These are phyloP conservation scores for Turritis glabra DNA, from an alignment of 345 rosid species.

Conservation along the genomic window DNA sequence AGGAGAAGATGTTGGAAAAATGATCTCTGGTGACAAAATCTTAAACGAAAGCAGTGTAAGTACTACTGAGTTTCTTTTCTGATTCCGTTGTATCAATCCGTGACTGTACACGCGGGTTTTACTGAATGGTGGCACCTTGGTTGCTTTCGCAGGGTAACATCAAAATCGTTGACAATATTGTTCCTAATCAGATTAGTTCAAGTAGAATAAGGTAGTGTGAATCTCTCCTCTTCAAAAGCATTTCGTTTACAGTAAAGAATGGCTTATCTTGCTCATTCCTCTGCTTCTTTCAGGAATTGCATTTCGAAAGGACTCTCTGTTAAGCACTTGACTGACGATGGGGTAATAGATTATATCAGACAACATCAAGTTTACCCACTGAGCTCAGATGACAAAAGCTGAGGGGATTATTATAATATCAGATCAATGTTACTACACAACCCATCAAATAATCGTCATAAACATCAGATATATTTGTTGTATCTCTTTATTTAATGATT, in stretches of 20 bases:
- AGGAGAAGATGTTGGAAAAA: conserved; percentile 66
- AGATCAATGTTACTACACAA: not conserved
- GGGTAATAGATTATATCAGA: conserved; percentile 60
- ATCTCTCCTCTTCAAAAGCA: conserved; percentile 1
- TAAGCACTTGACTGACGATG: conserved; percentile 75
- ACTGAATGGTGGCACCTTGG: no score
- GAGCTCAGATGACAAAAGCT: conserved; percentile 9
- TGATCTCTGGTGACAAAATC: conserved; percentile 51
- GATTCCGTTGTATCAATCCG: not conserved
- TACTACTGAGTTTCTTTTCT: no score
- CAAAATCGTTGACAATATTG: conserved; percentile 59
- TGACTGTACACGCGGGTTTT: no score
- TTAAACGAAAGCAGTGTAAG: conserved; percentile 55
- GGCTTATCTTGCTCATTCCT: no score
- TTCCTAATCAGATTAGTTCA: conserved; percentile 85
- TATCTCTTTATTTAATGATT: no score
- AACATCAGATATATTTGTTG: no score
- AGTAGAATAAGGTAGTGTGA: conserved; percentile 62
- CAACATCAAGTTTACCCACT: conserved; percentile 51
- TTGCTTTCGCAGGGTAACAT: conserved; percentile 65
- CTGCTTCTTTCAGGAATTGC: conserved; percentile 62
- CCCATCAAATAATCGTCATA: not conserved
- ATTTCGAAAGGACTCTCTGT: conserved; percentile 69
- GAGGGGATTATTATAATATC: not conserved
- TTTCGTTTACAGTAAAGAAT: not conserved